Evolutionary conservation across 257 asterid species (phyloP), one percentile per base, ranked within the genome.

Genomic region (Solanum appendiculatum): DNA sequence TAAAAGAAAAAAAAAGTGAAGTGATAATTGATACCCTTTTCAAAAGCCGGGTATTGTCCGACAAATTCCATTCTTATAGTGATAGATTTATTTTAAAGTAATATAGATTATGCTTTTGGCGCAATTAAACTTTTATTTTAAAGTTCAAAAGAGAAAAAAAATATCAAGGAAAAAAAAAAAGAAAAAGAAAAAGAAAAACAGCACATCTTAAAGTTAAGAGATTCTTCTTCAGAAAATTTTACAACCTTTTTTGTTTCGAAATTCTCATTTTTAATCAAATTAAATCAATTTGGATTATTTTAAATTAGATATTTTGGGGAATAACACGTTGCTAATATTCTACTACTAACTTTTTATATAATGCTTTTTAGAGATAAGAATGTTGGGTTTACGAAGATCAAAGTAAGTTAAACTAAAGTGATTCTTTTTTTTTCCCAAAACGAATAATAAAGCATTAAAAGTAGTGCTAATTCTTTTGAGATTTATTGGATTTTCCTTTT

Each of bases 281-380:
- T 20, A 54, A 34, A 27, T 60, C 39, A 58, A 36, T 40, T 83
- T 58, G 16, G 34, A 83, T 66, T 83, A 78, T n/a, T 63, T 66
- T 85, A 29, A 58, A 64, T 60, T 25, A 12, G 18, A 51, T 66
- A 20, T 86, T 46, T 64, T 85, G 33, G 68, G 54, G 88, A 88
- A 88, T 86, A 42, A 78, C 84, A 78, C 81, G 89, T 75, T 75
- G 64, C 72, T 63, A 70, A 75, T 89, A 87, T 88, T 89, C 91
- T 82, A 75, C 90, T 58, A 88, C 89, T 90, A 72, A 72, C 48
- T 80, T 80, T 27, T 93, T 91, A 89, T 31, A 64, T 86, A 85
- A 81, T 94, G 94, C 92, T 91, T 91, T 91, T 75, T 77, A 84
- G 91, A 91, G 94, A 92, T 92, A 92, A 92, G 94, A 95, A 92